Evolutionary conservation across 106 monocot genomes (phyloP).

Genomic region (Gastrodia elata): DNA sequence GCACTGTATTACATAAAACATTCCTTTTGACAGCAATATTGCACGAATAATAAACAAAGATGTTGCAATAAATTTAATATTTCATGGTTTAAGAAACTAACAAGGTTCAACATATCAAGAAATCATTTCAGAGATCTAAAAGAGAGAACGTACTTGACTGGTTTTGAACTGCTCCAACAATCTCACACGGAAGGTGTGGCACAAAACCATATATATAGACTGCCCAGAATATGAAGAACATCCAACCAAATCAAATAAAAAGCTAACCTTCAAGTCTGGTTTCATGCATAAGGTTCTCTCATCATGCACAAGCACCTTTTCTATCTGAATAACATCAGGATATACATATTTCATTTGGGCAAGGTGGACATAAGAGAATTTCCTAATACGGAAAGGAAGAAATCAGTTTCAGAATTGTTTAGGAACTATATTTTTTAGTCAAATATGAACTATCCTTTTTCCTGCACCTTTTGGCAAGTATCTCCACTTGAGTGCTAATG

Average conservation of each 20-base stretch:
- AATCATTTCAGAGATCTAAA: not conserved
- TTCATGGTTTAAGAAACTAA: not conserved
- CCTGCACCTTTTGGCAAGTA: constrained; percentile 45
- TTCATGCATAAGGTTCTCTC: constrained; percentile 46
- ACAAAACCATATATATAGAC: constrained; percentile 26
- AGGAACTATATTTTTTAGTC: not conserved
- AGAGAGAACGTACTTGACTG: constrained; percentile 13
- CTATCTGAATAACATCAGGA: constrained; percentile 51
- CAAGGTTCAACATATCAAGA: not conserved
- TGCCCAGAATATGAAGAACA: constrained; percentile 12
- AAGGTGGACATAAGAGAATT: constrained; percentile 48
- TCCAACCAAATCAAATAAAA: constrained; percentile 19
- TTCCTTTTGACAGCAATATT: not conserved
- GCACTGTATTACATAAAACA: not conserved
- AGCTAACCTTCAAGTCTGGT: constrained; percentile 51
- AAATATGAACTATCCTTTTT: not conserved
- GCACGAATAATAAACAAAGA: not conserved
- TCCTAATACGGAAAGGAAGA: constrained; percentile 23
- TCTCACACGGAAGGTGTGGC: constrained; percentile 39
- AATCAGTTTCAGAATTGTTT: not conserved
- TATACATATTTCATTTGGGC: constrained; percentile 62
- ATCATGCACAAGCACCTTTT: constrained; percentile 58
- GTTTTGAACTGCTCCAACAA: constrained; percentile 27
- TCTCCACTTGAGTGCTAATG: constrained; percentile 51
- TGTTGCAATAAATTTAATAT: not conserved